Percentiles rank a stretch among this genome's conserved stretches.
phyloP scores from a whole-genome alignment of 1,139 yeast genomes.

The Geotrichum restrictum region DNA sequence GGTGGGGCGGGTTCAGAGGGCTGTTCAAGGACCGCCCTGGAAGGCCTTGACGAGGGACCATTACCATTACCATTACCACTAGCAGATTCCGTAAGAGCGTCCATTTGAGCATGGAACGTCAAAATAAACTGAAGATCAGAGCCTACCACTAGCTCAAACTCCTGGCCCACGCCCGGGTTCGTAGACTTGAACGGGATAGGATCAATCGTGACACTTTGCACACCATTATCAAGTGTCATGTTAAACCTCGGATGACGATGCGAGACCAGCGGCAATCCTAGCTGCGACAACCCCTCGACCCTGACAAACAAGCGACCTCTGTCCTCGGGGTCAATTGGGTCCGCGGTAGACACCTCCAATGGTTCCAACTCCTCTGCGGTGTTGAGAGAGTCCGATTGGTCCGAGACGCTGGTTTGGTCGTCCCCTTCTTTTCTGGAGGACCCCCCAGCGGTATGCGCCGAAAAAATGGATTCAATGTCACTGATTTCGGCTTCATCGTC shows the following conservation, averaged over 20 bases:
- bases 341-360: not conserved
- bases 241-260: slow-evolving; percentile 52
- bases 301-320: slow-evolving; percentile 74
- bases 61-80: too few species aligned
- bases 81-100: slow-evolving; percentile 5
- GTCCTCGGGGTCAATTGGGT: slow-evolving; percentile 43
- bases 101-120: slow-evolving; percentile 52
- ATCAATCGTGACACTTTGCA: slow-evolving; percentile 76
- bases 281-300: slow-evolving; percentile 56
- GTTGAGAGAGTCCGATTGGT: not conserved
- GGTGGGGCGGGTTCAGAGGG: not conserved
- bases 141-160: slow-evolving; percentile 74
- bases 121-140: slow-evolving; percentile 59
- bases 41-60: too few species aligned
- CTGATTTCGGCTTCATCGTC: slow-evolving; percentile 19
- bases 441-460: not conserved
- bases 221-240: slow-evolving; percentile 80
- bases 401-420: not conserved
- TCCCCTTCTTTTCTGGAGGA: not conserved
- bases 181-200: slow-evolving; percentile 48
- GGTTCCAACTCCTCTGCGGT: not conserved
- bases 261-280: slow-evolving; percentile 50
- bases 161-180: slow-evolving; percentile 56
- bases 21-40: too few species aligned
- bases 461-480: slow-evolving; percentile 19